phyloP scores from a whole-genome alignment of 148 eudicot genomes.

The Polygonum aviculare region DNA sequence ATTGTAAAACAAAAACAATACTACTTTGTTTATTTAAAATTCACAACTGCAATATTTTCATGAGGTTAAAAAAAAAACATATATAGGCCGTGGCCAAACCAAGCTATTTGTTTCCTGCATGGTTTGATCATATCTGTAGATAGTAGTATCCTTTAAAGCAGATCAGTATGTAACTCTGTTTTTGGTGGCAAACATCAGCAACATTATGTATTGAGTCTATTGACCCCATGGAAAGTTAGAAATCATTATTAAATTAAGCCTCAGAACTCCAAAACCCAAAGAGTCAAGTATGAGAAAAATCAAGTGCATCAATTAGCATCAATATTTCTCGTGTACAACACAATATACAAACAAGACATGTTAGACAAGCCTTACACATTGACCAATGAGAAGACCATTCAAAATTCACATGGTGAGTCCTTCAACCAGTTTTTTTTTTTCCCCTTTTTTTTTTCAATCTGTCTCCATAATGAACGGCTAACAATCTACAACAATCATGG shows the following conservation, averaged over 20 bases:
- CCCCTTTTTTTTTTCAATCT: neutral
- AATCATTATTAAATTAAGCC: neutral
- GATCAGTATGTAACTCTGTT: too few species aligned
- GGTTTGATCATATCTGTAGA: too few species aligned
- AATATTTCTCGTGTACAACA: neutral
- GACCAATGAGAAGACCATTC: neutral
- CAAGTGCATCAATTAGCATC: constrained; percentile 2
- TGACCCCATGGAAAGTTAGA: neutral
- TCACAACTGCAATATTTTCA: too few species aligned
- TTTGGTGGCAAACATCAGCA: neutral
- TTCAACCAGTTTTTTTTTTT: neutral
- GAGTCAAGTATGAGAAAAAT: neutral
- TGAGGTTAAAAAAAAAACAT: too few species aligned
- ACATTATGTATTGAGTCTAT: neutral
- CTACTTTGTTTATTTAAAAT: too few species aligned
- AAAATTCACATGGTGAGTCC: neutral
- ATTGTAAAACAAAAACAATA: too few species aligned
- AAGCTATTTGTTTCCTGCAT: too few species aligned
- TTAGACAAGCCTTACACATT: constrained; percentile 6
- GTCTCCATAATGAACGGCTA: neutral
- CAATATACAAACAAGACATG: neutral
- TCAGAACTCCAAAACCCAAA: neutral
- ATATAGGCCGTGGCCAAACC: too few species aligned
- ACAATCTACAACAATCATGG: neutral
- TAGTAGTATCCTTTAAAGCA: too few species aligned